Percentiles rank a stretch among this genome's conserved stretches.
These are phyloP conservation scores for Yamadazyma diospyri DNA, from an alignment of 1,139 yeast species.

Conservation along the genomic window DNA sequence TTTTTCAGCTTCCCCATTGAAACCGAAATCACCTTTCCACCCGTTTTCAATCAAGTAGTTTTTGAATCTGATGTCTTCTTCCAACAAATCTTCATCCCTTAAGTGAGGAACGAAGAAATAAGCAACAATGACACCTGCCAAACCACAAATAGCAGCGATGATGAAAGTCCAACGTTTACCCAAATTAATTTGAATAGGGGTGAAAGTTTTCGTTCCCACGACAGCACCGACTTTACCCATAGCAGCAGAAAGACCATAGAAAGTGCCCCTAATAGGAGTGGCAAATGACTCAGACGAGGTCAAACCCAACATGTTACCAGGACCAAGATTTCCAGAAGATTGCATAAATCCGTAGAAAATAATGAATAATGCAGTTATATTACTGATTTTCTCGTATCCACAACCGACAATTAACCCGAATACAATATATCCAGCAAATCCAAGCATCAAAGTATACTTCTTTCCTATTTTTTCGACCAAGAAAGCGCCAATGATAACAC, in stretches of 20 bases:
- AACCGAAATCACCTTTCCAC: conserved; percentile 62
- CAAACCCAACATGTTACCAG: conserved; percentile 73
- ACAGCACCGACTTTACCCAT: conserved; percentile 51
- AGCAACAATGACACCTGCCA: conserved; percentile 61
- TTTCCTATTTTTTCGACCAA: conserved; percentile 42
- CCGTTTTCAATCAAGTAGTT: conserved; percentile 62
- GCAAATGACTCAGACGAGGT: conserved; percentile 68
- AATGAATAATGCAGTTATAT: conserved; percentile 41
- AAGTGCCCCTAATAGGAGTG: conserved; percentile 72
- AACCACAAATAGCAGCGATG: conserved; percentile 68
- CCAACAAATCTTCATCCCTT: conserved; percentile 61
- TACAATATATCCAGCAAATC: conserved; percentile 44
- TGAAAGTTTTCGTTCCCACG: conserved; percentile 43
- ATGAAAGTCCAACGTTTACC: conserved; percentile 43
- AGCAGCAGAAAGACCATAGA: conserved; percentile 47
- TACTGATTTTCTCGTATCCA: conserved; percentile 38
- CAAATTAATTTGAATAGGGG: conserved; percentile 36
- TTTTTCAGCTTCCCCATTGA: conserved; percentile 22
- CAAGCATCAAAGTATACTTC: conserved; percentile 43
- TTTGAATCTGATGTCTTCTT: conserved; percentile 62
- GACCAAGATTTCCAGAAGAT: conserved; percentile 65
- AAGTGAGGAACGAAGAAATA: conserved; percentile 65
- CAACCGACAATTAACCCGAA: conserved; percentile 49
- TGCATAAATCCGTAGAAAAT: conserved; percentile 48
- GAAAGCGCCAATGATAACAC: conserved; percentile 43